These are phyloP conservation scores for Sclerotinia glacialis DNA, from an alignment of 2,329 filamentous ascomycete species.

Conservation along the genomic window DNA sequence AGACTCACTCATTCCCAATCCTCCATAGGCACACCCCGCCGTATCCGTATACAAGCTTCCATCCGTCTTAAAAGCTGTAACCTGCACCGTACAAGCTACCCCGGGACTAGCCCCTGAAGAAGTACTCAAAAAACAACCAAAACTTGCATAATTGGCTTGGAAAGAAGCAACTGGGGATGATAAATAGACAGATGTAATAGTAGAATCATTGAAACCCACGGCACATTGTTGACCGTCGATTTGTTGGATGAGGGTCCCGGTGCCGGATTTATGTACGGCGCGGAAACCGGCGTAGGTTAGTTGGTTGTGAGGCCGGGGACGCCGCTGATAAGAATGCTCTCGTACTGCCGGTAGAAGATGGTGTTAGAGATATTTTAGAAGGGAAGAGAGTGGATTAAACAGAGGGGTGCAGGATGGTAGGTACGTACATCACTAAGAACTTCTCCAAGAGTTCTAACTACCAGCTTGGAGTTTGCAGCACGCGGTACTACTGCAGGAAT, in stretches of 20 bases:
- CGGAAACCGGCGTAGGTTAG: background rate
- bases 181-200: background rate
- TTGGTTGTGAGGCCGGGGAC: background rate
- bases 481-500: background rate
- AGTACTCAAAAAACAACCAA: background rate
- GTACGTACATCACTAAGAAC: background rate
- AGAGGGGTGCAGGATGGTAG: too few species aligned
- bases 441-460: background rate
- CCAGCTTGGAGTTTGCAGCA: background rate
- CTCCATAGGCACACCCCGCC: background rate
- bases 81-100: background rate
- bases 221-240: background rate
- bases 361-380: background rate
- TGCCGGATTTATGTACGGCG: background rate
- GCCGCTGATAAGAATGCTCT: background rate
- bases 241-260: background rate
- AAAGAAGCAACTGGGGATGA: background rate
- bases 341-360: background rate
- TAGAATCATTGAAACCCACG: background rate
- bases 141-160: background rate
- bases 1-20: background rate
- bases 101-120: background rate
- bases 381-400: background rate
- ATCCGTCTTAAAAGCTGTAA: background rate
- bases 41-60: background rate